These are phyloP conservation scores for Barnettozyma wickerhamii DNA, from an alignment of 805 yeast species.

Conservation along the genomic window DNA sequence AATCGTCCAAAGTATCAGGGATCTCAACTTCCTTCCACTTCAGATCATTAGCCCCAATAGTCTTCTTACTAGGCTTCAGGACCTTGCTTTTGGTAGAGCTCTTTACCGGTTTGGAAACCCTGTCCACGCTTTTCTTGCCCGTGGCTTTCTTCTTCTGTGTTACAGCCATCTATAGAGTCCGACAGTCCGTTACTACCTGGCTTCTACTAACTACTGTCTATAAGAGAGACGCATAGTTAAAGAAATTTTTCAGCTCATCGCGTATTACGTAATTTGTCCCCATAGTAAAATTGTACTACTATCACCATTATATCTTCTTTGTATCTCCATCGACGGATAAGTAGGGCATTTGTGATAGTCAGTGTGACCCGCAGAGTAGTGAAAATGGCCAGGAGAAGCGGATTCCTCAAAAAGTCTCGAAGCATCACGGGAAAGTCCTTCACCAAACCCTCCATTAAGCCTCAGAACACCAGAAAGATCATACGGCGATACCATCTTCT, in stretches of 20 bases:
- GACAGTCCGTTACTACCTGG: no score
- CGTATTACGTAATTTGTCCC: slow-evolving; percentile 15
- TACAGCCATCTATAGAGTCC: no score
- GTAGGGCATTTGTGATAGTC: no score
- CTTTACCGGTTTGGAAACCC: slow-evolving; percentile 6
- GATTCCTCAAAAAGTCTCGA: slow-evolving; percentile 18
- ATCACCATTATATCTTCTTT: no score
- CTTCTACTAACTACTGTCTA: neutral
- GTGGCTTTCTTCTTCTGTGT: slow-evolving; percentile 6
- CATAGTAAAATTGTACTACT: no score
- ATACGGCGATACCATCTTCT: slow-evolving; percentile 76
- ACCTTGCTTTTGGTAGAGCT: neutral
- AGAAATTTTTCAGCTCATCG: slow-evolving; percentile 17
- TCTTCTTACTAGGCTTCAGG: neutral
- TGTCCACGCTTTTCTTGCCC: slow-evolving; percentile 5
- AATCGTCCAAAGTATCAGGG: slow-evolving; percentile 81
- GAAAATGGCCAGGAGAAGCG: slow-evolving; percentile 4
- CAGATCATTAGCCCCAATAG: slow-evolving; percentile 47
- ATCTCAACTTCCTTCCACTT: slow-evolving; percentile 81
- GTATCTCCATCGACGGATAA: no score
- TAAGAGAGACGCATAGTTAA: neutral
- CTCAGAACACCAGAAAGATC: slow-evolving; percentile 64
- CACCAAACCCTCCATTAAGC: slow-evolving; percentile 53
- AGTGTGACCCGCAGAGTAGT: neutral
- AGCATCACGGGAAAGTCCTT: slow-evolving; percentile 28